phyloP scores from a whole-genome alignment of 2,329 filamentous ascomycete genomes.

The Aspergillus pseudoglaucus region DNA sequence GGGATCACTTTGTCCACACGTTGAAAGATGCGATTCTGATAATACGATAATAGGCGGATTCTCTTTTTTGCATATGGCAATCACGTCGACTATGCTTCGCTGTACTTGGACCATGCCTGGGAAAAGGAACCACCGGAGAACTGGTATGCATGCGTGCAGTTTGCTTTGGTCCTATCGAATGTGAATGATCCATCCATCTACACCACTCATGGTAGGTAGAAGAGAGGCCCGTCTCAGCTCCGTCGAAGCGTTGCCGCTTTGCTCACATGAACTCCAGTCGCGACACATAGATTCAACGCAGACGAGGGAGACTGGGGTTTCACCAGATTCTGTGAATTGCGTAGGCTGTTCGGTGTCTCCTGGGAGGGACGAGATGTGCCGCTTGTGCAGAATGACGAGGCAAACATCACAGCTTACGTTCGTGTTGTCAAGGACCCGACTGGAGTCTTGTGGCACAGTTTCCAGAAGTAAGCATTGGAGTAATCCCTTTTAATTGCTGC shows the following conservation, averaged over 20 bases:
- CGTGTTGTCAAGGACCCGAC: slow-evolving; percentile 45
- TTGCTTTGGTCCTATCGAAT: slow-evolving; percentile 90
- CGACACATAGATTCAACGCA: slow-evolving; percentile 92
- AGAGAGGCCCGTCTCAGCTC: not conserved
- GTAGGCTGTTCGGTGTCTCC: slow-evolving; percentile 71
- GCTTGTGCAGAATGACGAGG: slow-evolving; percentile 42
- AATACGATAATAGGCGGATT: slow-evolving; percentile 62
- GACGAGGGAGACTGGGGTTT: slow-evolving; percentile 99
- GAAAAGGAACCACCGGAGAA: slow-evolving; percentile 72
- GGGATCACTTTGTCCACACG: slow-evolving; percentile 2
- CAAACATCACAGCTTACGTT: slow-evolving; percentile 43
- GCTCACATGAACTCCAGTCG: slow-evolving; percentile 39
- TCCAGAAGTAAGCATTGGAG: slow-evolving; percentile 33
- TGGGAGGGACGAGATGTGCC: slow-evolving; percentile 65
- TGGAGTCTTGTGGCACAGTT: slow-evolving; percentile 44
- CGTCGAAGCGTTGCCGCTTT: not conserved
- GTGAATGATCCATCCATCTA: slow-evolving; percentile 83
- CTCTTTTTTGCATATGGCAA: slow-evolving; percentile 95
- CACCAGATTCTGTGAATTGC: slow-evolving; percentile 86
- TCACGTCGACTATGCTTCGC: slow-evolving; percentile 85
- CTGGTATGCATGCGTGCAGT: slow-evolving; percentile 96
- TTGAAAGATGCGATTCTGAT: slow-evolving; percentile 15
- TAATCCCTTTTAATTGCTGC: not conserved
- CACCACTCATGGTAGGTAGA: slow-evolving; percentile 57
- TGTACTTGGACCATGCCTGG: slow-evolving; percentile 94